Base-by-base conservation (phyloP, 116 monocot species). In the Cymodocea nodosa region DNA sequence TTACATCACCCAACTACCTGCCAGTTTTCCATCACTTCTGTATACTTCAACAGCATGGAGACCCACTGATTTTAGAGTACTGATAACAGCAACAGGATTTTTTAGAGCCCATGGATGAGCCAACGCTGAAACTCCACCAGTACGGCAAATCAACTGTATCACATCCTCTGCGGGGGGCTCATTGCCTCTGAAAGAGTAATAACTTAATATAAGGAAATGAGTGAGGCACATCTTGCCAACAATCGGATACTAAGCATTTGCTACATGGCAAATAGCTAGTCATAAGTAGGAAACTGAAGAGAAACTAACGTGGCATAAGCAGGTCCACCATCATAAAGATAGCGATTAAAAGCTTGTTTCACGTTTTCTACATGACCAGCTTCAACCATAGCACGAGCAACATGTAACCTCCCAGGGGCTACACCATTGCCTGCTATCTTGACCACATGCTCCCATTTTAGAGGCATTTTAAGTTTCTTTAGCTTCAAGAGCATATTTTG, bases 31-130 rank as follows among this genome's bases (percentile, higher is more conserved):
- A 56, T 95, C 90, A 64, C 77, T 77, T 77, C 85, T 78, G 60
- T 90, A 95, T 55, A 90, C 87, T 68, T 95, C 94, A 52, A 95
- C 72, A 67, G 81, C 87, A 81, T 90, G 83, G 76, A 95, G 85
- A 49, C 94, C 94, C 49, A 78, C 78, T 67, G 56, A 24, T 78
- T 84, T 79, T 52, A 95, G 79, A 56, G 71, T 71, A 35, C 81
- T 83, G 50, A 95, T 79, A 57, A 95, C 60, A 52, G 77, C 19
- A 74, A 74, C 64, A 20, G 90, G 90, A 53, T 83, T 81, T 67
- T 95, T 95, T 60, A 95, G 68, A 51, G 83, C 58, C 90, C 95
- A 90, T 19, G 94, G 94, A 62, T 95, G 95, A 56, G 95, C 95
- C 62, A 95, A 69, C 77, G 78, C 83, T 52, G 95, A 67, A 15